These are phyloP conservation scores for Zygosaccharomyces sapae DNA, from an alignment of 1,139 yeast genomes.

Conservation along the genomic window DNA sequence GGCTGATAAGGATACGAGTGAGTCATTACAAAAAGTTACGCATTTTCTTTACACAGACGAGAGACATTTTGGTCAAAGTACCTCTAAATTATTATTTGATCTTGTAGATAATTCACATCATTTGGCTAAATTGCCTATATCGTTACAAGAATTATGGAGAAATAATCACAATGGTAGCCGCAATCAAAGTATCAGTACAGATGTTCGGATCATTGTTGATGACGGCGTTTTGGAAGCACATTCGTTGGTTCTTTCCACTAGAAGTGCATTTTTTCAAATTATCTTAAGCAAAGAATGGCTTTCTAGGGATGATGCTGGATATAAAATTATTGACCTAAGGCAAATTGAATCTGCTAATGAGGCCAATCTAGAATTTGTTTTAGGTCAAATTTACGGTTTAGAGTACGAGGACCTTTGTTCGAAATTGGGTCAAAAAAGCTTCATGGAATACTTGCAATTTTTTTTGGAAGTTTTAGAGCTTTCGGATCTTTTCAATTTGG, in stretches of 20 bases:
- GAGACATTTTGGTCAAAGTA: slow-evolving; percentile 17
- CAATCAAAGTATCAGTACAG: slow-evolving; percentile 5
- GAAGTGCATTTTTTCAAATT: slow-evolving; percentile 65
- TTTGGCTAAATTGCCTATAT: slow-evolving; percentile 13
- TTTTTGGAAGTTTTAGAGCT: slow-evolving; percentile 58
- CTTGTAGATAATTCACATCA: slow-evolving; percentile 24
- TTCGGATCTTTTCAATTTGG: slow-evolving; percentile 61
- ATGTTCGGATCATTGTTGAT: slow-evolving; percentile 20
- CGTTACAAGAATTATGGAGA: slow-evolving; percentile 10
- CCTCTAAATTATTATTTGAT: slow-evolving; percentile 14
- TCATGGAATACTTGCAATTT: slow-evolving; percentile 46
- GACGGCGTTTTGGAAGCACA: slow-evolving; percentile 35
- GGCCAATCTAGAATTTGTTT: slow-evolving; percentile 47
- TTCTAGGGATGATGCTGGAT: slow-evolving; percentile 13
- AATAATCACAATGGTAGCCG: not conserved
- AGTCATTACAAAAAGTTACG: slow-evolving; percentile 15
- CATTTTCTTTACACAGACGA: slow-evolving; percentile 49
- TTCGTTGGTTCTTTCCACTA: slow-evolving; percentile 48
- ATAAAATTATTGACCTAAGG: slow-evolving; percentile 40
- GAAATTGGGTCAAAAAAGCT: slow-evolving; percentile 15
- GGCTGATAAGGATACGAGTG: slow-evolving; percentile 2
- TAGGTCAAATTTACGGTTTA: slow-evolving; percentile 56
- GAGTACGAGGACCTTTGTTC: slow-evolving; percentile 45
- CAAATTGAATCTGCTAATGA: slow-evolving; percentile 46
- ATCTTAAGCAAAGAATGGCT: slow-evolving; percentile 56